phyloP scores from a whole-genome alignment of 345 rosid species.

The Linum trigynum region DNA sequence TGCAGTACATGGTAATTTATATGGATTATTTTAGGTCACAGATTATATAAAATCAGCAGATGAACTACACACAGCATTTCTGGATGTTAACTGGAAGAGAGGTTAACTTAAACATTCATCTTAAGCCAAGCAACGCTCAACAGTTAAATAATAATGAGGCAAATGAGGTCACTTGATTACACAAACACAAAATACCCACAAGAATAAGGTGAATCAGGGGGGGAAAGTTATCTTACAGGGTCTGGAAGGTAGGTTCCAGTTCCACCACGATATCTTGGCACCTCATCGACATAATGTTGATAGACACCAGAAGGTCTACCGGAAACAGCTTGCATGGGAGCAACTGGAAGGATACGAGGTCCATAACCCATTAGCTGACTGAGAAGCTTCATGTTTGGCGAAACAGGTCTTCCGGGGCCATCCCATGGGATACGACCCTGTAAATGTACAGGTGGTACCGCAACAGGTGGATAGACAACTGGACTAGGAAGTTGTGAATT shows the following conservation, averaged over 20 bases:
- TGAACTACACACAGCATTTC: too few species aligned
- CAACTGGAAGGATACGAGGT: constrained; percentile 7
- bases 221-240: constrained; percentile 13
- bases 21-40: background rate
- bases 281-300: constrained; percentile 11
- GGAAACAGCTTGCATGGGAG: constrained; percentile 10
- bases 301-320: constrained; percentile 9
- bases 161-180: background rate
- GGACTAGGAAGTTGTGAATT: constrained; percentile 6
- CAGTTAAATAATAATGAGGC: background rate
- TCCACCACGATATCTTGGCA: constrained; percentile 15
- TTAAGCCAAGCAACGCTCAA: too few species aligned
- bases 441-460: constrained; percentile 10
- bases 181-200: too few species aligned
- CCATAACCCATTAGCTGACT: constrained; percentile 14
- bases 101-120: too few species aligned
- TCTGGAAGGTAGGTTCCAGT: constrained; percentile 20
- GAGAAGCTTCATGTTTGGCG: constrained; percentile 6
- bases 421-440: constrained; percentile 16
- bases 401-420: constrained; percentile 13
- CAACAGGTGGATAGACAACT: constrained; percentile 6
- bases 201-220: too few species aligned
- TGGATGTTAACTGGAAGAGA: too few species aligned
- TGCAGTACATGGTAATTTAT: background rate
- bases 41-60: too few species aligned